Conservation (phyloP, 225 moss, liverwort and hornwort genomes). For the Pleurozium schreberi region DNA sequence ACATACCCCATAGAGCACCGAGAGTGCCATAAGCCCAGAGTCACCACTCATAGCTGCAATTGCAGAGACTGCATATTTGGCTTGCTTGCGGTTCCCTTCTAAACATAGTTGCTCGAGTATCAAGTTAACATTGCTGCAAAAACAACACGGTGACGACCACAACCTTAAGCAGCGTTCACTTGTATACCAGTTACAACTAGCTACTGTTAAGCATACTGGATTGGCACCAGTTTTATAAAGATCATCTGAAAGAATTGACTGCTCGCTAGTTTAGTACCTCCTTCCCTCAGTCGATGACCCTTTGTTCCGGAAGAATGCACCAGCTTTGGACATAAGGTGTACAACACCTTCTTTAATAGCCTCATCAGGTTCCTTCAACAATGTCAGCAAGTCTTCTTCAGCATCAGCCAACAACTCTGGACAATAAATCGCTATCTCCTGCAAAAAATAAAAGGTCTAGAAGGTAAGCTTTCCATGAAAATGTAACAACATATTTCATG, state of each 20-base stretch:
- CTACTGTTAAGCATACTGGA: neutral
- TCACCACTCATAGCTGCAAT: slow-evolving; percentile 87
- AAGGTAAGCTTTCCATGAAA: neutral
- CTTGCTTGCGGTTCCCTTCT: slow-evolving; percentile 95
- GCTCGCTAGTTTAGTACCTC: slow-evolving; percentile 23
- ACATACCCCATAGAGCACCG: slow-evolving; percentile 87
- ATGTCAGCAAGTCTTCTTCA: slow-evolving; percentile 66
- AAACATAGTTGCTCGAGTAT: slow-evolving; percentile 85
- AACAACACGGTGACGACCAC: neutral
- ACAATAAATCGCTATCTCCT: slow-evolving; percentile 83
- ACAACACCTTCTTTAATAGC: slow-evolving; percentile 89
- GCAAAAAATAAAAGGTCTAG: neutral
- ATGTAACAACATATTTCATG: neutral
- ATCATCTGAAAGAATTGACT: neutral
- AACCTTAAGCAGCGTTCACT: neutral
- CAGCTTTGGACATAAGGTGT: slow-evolving; percentile 86
- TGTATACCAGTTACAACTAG: neutral
- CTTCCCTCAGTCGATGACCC: slow-evolving; percentile 40
- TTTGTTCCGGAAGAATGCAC: slow-evolving; percentile 68
- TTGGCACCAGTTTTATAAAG: neutral
- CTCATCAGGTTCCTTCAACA: slow-evolving; percentile 86
- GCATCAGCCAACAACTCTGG: slow-evolving; percentile 70
- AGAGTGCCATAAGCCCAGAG: slow-evolving; percentile 85
- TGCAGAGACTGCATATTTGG: slow-evolving; percentile 92
- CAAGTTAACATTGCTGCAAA: slow-evolving; percentile 73